A percentile compares a stretch with the other conserved stretches of the same genome.
Evolutionary conservation across 2,329 filamentous ascomycete species (phyloP).

Genomic region (Leptographium wingfieldii): DNA sequence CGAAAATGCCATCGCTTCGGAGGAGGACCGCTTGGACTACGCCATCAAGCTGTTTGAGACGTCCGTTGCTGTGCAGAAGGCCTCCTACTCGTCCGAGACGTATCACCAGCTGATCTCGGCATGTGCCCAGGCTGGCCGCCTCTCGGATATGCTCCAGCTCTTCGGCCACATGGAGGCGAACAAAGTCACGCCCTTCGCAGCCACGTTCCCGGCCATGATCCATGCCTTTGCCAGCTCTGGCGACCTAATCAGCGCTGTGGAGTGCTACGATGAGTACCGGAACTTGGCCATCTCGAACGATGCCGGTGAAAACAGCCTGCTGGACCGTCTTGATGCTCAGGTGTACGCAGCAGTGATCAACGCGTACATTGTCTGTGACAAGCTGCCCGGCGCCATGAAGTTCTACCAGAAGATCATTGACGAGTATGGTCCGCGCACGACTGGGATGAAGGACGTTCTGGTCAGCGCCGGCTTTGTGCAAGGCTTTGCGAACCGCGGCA

Average conservation of each 20-base stretch:
- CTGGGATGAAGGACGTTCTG: conserved; percentile 57
- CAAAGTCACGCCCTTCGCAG: conserved; percentile 60
- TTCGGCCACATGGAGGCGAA: conserved; percentile 84
- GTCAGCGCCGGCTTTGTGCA: conserved; percentile 66
- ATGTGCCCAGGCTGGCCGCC: conserved; percentile 68
- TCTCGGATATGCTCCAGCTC: conserved; percentile 80
- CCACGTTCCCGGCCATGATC: conserved; percentile 88
- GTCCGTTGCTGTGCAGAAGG: conserved; percentile 50
- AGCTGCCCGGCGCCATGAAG: conserved; percentile 66
- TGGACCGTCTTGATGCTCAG: conserved; percentile 63
- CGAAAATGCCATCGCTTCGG: conserved; percentile 71
- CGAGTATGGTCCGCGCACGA: conserved; percentile 43
- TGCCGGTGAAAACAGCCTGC: conserved; percentile 53
- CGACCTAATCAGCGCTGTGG: conserved; percentile 76
- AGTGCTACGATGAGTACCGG: conserved; percentile 93
- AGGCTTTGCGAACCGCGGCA: conserved; percentile 57
- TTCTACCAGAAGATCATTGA: conserved; percentile 73
- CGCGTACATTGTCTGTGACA: conserved; percentile 72
- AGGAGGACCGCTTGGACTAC: conserved; percentile 77
- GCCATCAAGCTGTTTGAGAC: conserved; percentile 77
- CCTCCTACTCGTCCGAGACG: conserved; percentile 63
- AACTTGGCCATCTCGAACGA: conserved; percentile 76
- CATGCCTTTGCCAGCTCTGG: conserved; percentile 75
- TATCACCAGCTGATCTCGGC: conserved; percentile 79
- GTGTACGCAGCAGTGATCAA: conserved; percentile 89